phyloP scores from a whole-genome alignment of 345 rosid species.

The Hevea brasiliensis region DNA sequence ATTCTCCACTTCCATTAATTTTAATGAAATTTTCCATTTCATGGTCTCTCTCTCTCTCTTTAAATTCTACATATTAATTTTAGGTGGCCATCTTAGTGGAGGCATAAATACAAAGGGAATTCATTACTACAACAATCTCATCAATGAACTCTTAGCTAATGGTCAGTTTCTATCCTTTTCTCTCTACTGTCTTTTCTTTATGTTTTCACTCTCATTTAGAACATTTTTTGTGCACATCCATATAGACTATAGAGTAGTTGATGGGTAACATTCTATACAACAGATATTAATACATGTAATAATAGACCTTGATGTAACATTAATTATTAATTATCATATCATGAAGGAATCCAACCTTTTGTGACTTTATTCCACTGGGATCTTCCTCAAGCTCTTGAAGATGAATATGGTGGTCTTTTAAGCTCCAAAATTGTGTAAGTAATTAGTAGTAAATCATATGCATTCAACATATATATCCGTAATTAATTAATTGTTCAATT shows the following conservation, averaged over 20 bases:
- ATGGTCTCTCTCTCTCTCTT: neutral
- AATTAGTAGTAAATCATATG: neutral
- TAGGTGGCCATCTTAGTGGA: constrained; percentile 3
- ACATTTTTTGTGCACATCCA: too few species aligned
- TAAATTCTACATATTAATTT: neutral
- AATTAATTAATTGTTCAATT: neutral
- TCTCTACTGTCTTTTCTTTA: too few species aligned
- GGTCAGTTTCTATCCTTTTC: neutral
- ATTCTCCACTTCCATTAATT: too few species aligned
- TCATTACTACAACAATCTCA: constrained; percentile 16
- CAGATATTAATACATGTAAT: too few species aligned
- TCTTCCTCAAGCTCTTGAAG: constrained; percentile 15
- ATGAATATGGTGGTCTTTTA: constrained; percentile 16
- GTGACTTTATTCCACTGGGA: constrained; percentile 21
- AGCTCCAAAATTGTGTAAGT: constrained; percentile 12
- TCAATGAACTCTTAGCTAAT: constrained; percentile 3
- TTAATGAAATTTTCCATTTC: neutral
- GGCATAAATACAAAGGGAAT: constrained; percentile 15
- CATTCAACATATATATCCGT: neutral
- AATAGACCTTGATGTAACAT: too few species aligned
- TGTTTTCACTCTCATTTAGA: too few species aligned
- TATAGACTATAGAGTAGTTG: too few species aligned
- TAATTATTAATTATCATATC: neutral
- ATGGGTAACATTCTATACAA: too few species aligned
- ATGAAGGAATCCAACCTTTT: constrained; percentile 10